Evolutionary conservation across 768 basidiomycete species (phyloP).

Genomic region (Boletus rubescentipes): DNA sequence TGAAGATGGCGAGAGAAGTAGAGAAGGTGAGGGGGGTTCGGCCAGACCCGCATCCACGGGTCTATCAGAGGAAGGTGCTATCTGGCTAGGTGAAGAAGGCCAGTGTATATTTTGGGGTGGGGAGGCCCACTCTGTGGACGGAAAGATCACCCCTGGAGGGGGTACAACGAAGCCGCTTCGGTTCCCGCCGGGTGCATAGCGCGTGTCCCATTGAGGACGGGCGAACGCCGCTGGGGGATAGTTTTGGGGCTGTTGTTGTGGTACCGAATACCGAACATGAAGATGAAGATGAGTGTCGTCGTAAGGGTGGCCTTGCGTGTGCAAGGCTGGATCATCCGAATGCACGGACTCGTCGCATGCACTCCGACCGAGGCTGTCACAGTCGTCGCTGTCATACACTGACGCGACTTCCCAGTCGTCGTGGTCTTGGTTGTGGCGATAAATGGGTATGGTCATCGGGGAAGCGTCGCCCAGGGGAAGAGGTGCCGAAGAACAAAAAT

Average conservation of each 20-base stretch:
- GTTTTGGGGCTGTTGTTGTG: conserved; percentile 14
- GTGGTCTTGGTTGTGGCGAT: conserved; percentile 23
- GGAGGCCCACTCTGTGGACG: conserved; percentile 18
- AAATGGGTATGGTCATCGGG: conserved; percentile 27
- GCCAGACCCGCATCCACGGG: background rate
- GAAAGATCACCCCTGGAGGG: conserved; percentile 28
- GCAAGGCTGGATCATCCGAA: conserved; percentile 10
- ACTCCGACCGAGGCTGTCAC: conserved; percentile 25
- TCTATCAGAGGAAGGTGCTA: conserved; percentile 6
- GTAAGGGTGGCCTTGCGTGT: conserved; percentile 1
- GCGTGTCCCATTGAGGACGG: conserved; percentile 14
- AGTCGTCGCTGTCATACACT: conserved; percentile 30
- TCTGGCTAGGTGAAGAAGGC: background rate
- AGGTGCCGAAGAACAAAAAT: background rate
- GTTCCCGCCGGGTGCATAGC: conserved; percentile 5
- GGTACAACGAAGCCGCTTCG: conserved; percentile 19
- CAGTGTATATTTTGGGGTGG: conserved; percentile 16
- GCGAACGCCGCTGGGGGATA: background rate
- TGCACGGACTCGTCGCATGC: conserved; percentile 14
- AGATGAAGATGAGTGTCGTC: conserved; percentile 5
- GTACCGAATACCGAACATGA: conserved; percentile 17
- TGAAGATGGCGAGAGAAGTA: conserved; percentile 17
- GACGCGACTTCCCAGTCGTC: conserved; percentile 33
- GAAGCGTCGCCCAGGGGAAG: background rate
- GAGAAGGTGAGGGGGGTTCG: conserved; percentile 10